Evolutionary conservation across 805 yeast genomes (phyloP), one percentile per base, ranked within the genome.

Genomic region (Zygoascus biomembranicola): DNA sequence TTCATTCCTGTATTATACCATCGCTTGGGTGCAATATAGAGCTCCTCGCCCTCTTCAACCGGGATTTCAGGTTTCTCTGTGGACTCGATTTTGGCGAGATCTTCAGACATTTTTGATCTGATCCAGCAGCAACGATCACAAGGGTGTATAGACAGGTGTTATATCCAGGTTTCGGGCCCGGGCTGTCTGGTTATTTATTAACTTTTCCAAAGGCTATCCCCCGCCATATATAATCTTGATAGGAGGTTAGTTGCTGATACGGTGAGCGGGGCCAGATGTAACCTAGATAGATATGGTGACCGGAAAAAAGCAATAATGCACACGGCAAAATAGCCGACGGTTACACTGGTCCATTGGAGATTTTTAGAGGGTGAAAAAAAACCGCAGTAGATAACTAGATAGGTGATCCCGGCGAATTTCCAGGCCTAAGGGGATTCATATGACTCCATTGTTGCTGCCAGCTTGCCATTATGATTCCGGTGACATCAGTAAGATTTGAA

Each of bases 1-100:
- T 53, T 58, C 28, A 57, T 49, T 1, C 62, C 57, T 5, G 54
- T 52, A 51, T 61, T 57, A 50, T 63, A 63, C 66, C 66, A 63
- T 37, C 51, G 43, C 26, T 18, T 35, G 9, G 51, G 45, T 20
- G 8, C 51, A 8, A n/a, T 14, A 18, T 42, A 42, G 19, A 10
- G 23, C 44, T 42, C 19, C 16, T 42, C 26, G 13, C 11, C 26
- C 20, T 42, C 26, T 5, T 42, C 44, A 13, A 11, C 44, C 4
- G 26, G 26, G 44, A 8, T 5, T 11, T 18, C 26, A 42, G 26
- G 26, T 18, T 42, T 19, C 23, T 35, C 39, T n/a, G 39, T 35
- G 39, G 39, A 35, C 8, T n/a, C 16, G 5, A 8, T 13, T n/a
- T 35, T 35, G 39, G 39, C 39, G 16, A 35, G 39, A 35, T 35